Evolutionary conservation across 2,329 filamentous ascomycete species (phyloP).

Genomic region (Byssochlamys sp.): DNA sequence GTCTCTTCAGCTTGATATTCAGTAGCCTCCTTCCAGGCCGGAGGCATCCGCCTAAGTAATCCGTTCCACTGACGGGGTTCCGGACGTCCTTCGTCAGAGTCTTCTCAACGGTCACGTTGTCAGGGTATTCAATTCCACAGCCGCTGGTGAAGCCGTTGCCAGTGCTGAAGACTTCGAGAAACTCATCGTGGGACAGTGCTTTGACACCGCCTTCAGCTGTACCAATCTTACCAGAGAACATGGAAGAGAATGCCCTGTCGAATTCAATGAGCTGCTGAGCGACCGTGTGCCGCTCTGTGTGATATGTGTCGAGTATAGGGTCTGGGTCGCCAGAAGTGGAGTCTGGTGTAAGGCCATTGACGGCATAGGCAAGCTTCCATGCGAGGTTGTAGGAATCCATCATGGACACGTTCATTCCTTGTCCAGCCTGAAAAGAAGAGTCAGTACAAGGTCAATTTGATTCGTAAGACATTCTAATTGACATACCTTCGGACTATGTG

Average conservation of each 20-base stretch:
- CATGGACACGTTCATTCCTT: conserved; percentile 42
- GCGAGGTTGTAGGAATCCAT: conserved; percentile 36
- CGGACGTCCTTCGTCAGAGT: conserved; percentile 1
- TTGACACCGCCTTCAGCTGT: conserved; percentile 13
- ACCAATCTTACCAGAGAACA: conserved; percentile 32
- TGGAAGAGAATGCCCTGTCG: conserved; percentile 29
- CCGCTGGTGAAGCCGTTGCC: conserved; percentile 32
- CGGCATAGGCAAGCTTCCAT: conserved; percentile 9
- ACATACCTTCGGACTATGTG: conserved; percentile 58
- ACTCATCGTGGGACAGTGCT: conserved; percentile 24
- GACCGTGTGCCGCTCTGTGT: conserved; percentile 27
- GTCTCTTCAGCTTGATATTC: conserved; percentile 23
- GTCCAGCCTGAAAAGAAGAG: background rate
- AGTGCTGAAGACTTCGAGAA: conserved; percentile 27
- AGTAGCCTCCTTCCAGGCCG: conserved; percentile 26
- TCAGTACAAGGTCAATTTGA: background rate
- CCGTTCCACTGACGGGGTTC: conserved; percentile 20
- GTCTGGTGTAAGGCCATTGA: conserved; percentile 27
- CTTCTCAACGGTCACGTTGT: conserved; percentile 20
- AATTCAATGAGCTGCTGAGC: conserved; percentile 32
- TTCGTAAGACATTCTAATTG: conserved; percentile 29
- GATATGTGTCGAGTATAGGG: conserved; percentile 28
- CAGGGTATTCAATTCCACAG: conserved; percentile 30
- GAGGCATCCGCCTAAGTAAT: conserved; percentile 27
- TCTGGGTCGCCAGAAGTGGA: conserved; percentile 9